Conservation (phyloP, 1,284 basidiomycete genomes). For the Moesziomyces antarcticus region DNA sequence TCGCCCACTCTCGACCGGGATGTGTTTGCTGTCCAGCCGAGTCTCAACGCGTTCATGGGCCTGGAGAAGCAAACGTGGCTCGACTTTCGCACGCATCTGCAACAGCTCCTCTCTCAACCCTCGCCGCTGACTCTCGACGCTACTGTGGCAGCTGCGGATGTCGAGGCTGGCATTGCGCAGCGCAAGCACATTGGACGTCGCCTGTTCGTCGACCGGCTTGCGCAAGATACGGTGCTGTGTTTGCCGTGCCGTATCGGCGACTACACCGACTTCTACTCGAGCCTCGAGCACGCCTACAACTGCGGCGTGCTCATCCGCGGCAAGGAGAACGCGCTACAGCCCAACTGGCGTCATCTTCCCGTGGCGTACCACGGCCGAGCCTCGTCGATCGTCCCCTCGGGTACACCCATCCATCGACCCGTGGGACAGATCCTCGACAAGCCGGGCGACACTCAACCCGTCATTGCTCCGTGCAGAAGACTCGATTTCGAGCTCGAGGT, state of each 20-base stretch:
- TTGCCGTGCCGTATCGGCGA: constrained; percentile 49
- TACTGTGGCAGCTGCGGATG: background rate
- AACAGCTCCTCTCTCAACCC: constrained; percentile 16
- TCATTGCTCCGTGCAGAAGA: constrained; percentile 22
- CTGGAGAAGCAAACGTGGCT: constrained; percentile 10
- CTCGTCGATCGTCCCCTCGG: constrained; percentile 34
- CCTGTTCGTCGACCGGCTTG: constrained; percentile 3
- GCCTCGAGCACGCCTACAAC: constrained; percentile 47
- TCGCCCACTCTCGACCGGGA: background rate
- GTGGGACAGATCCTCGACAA: constrained; percentile 39
- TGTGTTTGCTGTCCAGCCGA: constrained; percentile 16
- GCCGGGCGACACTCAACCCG: constrained; percentile 19
- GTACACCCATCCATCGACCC: constrained; percentile 39
- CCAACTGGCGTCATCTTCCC: constrained; percentile 41
- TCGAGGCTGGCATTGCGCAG: background rate
- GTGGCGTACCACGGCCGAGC: constrained; percentile 55
- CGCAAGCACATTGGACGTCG: background rate
- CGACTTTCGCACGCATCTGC: constrained; percentile 23
- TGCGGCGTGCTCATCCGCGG: constrained; percentile 32
- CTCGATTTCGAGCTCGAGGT: constrained; percentile 60
- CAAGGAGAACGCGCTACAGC: constrained; percentile 16
- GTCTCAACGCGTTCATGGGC: constrained; percentile 39
- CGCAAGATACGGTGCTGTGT: constrained; percentile 15
- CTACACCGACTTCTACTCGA: constrained; percentile 55
- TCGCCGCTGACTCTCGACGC: constrained; percentile 1